Conservation (phyloP, 345 rosid species). For the Raphanus sativus region DNA sequence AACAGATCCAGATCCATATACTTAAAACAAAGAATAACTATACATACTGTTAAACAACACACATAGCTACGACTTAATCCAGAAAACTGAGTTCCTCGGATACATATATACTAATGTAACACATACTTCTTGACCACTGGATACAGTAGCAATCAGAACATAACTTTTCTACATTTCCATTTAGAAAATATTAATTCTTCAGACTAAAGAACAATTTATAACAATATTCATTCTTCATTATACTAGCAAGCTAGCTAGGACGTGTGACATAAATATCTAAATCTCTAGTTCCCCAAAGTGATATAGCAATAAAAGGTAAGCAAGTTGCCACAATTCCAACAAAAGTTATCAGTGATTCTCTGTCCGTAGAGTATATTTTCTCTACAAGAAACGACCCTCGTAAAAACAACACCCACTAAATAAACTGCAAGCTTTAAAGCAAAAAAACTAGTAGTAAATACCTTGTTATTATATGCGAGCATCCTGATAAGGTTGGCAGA, state of each 20-base stretch:
- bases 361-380: neutral
- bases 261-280: neutral
- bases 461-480: slow-evolving; percentile 85
- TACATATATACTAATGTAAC: neutral
- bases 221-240: neutral
- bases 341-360: neutral
- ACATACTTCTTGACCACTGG: neutral
- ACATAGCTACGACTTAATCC: neutral
- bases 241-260: neutral
- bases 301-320: neutral
- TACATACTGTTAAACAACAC: neutral
- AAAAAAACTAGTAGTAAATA: slow-evolving; percentile 29
- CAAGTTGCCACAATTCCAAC: neutral
- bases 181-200: neutral
- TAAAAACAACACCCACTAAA: slow-evolving; percentile 1
- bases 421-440: slow-evolving; percentile 1
- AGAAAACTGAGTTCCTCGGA: neutral
- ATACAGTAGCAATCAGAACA: neutral
- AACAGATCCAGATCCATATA: neutral
- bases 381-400: neutral
- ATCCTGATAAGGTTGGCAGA: slow-evolving; percentile 91
- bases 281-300: neutral
- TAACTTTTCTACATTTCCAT: neutral
- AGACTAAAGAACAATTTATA: slow-evolving; percentile 7
- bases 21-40: too few species aligned